Evolutionary conservation across 805 yeast species (phyloP).

Genomic region (Schwanniomyces occidentalis): DNA sequence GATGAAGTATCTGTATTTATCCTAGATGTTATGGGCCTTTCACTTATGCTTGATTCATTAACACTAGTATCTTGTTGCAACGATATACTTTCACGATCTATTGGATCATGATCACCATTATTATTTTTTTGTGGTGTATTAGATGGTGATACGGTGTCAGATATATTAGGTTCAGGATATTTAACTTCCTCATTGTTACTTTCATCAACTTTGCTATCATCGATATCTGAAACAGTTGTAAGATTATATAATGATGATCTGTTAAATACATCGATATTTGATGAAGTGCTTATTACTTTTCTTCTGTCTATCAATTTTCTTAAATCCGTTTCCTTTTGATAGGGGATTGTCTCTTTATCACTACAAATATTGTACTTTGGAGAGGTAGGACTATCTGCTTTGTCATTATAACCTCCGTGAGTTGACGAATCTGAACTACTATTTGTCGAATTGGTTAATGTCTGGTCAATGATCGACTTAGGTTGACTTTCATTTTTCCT

Average conservation of each 20-base stretch:
- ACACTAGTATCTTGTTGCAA: no score
- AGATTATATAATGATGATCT: constrained; percentile 17
- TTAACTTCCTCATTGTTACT: constrained; percentile 9
- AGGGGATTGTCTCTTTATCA: constrained; percentile 11
- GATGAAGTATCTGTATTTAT: no score
- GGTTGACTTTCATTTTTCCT: constrained; percentile 5
- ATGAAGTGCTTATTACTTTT: constrained; percentile 17
- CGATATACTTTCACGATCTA: no score
- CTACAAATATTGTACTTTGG: constrained; percentile 12
- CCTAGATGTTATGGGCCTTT: no score
- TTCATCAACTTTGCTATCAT: constrained; percentile 3
- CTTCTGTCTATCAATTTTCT: constrained; percentile 7
- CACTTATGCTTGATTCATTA: no score
- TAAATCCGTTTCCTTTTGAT: constrained; percentile 2
- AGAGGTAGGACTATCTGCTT: constrained; percentile 3
- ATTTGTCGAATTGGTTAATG: constrained; percentile 9
- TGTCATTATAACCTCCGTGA: background rate
- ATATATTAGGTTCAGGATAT: constrained; percentile 22
- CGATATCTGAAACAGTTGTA: constrained; percentile 14
- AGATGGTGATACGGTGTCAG: no score
- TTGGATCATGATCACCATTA: no score
- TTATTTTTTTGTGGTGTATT: no score
- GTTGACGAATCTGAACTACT: constrained; percentile 2
- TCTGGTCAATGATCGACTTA: constrained; percentile 12
- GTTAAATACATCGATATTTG: constrained; percentile 15